A percentile compares a stretch with the other conserved stretches of the same genome.
Conservation (phyloP, 768 basidiomycete genomes). For the Russula dissimulans region DNA sequence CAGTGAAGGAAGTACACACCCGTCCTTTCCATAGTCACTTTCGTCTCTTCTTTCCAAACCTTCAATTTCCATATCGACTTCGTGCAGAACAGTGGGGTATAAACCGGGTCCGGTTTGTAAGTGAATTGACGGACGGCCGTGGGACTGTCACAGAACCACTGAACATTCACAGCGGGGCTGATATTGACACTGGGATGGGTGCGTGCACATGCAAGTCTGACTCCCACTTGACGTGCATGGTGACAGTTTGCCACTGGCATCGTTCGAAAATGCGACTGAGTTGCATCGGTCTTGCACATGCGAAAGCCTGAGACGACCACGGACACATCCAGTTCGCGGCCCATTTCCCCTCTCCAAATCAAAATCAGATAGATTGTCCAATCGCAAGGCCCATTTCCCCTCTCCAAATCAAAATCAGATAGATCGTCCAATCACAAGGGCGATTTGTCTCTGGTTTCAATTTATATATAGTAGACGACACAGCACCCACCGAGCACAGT, state of each 20-base stretch:
- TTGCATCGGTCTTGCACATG: no score
- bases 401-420: no score
- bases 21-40: neutral
- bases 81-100: conserved; percentile 4
- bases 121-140: neutral
- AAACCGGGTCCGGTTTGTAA: neutral
- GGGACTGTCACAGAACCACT: neutral
- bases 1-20: neutral
- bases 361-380: no score
- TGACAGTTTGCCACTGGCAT: no score
- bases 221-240: neutral
- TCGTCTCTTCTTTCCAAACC: neutral
- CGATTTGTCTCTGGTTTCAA: no score
- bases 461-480: no score
- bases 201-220: neutral
- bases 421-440: no score
- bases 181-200: neutral
- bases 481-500: conserved; percentile 43
- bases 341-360: no score
- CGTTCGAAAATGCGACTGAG: no score
- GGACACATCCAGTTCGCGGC: no score
- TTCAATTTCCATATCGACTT: neutral
- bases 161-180: neutral
- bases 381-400: no score
- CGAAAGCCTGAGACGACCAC: no score